phyloP scores from a whole-genome alignment of 73 alveolate genomes.

The Symbiodinium pilosum region DNA sequence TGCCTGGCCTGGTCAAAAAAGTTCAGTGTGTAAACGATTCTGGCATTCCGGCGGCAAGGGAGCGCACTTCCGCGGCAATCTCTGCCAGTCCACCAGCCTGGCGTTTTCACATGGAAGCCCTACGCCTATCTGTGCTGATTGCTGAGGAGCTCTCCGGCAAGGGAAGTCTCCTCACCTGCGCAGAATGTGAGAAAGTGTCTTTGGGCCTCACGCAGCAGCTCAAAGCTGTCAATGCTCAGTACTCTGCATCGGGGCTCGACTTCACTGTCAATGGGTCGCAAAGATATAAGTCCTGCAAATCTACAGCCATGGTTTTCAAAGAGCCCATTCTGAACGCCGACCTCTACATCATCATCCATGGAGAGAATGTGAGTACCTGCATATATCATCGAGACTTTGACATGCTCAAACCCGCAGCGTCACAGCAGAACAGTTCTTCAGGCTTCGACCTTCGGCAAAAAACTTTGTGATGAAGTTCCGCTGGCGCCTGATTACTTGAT shows the following conservation, averaged over 20 bases:
- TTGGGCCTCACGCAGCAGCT: no score
- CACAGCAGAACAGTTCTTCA: not conserved
- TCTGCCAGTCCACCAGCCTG: not conserved
- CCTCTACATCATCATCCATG: constrained; percentile 89
- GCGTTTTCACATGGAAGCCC: not conserved
- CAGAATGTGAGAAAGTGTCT: no score
- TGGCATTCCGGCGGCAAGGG: not conserved
- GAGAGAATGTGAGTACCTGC: not conserved
- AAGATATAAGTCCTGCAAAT: not conserved
- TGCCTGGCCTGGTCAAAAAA: not conserved
- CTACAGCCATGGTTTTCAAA: not conserved
- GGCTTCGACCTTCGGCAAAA: constrained; percentile 10
- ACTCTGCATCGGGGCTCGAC: not conserved
- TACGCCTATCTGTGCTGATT: not conserved
- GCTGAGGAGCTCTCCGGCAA: constrained; percentile 1
- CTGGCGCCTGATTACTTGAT: not conserved
- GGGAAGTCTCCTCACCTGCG: not conserved
- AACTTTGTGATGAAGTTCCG: constrained; percentile 61
- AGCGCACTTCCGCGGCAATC: constrained; percentile 2
- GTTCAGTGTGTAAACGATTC: not conserved
- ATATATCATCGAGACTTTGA: not conserved
- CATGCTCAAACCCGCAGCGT: not conserved
- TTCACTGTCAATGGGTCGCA: not conserved
- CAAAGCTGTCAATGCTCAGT: no score
- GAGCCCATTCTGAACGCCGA: not conserved